Evolutionary conservation across 2,329 filamentous ascomycete species (phyloP).

Genomic region (Hypoxylon sp.): DNA sequence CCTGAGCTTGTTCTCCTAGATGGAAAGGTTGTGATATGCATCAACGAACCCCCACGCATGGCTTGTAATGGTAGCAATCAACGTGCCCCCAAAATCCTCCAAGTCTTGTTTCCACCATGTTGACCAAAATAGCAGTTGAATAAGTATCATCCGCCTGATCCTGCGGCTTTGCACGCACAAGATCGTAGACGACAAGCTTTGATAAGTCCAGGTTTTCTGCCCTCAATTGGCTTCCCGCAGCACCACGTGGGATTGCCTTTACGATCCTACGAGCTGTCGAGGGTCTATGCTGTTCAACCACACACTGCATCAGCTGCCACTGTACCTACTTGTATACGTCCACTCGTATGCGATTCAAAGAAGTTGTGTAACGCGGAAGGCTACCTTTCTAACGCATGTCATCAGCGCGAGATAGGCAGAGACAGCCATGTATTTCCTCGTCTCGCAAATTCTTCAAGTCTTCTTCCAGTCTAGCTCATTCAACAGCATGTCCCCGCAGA

Average conservation of each 20-base stretch:
- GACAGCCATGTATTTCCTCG: not conserved
- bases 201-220: constrained; percentile 19
- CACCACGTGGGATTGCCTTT: constrained; percentile 41
- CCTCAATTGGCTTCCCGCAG: constrained; percentile 27
- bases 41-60: constrained; percentile 26
- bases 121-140: constrained; percentile 26
- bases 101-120: constrained; percentile 21
- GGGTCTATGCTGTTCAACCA: constrained; percentile 35
- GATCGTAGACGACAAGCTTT: constrained; percentile 28
- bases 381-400: constrained; percentile 23
- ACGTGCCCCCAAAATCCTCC: constrained; percentile 34
- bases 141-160: constrained; percentile 37
- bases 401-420: constrained; percentile 25
- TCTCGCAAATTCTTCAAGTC: not conserved
- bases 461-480: not conserved
- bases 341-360: constrained; percentile 20
- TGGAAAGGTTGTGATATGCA: constrained; percentile 20
- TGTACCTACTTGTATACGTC: constrained; percentile 24
- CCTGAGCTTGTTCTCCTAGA: constrained; percentile 10
- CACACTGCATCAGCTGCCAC: constrained; percentile 32
- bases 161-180: constrained; percentile 30
- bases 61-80: constrained; percentile 29
- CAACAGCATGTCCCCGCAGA: not conserved
- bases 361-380: constrained; percentile 30
- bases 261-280: constrained; percentile 30